Evolutionary conservation across 139 green algal genomes (phyloP).

Genomic region (Micractinium sp.): DNA sequence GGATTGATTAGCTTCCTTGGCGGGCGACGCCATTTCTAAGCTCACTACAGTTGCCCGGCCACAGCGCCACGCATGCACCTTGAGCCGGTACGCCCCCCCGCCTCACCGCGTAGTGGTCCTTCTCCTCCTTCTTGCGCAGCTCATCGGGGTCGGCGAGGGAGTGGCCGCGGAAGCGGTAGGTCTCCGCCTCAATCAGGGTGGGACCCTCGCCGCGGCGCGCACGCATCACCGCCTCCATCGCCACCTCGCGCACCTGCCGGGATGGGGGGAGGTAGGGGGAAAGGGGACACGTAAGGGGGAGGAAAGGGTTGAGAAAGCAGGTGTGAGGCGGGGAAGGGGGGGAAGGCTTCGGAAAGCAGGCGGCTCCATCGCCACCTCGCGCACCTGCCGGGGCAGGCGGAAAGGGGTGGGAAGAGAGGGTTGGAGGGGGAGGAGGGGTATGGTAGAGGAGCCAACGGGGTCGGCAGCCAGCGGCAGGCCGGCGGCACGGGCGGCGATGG

Average conservation of each 20-base stretch:
- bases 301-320: neutral
- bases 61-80: neutral
- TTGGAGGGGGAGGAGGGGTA: neutral
- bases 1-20: too few relatives aligned
- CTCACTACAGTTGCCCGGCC: too few relatives aligned
- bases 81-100: too few relatives aligned
- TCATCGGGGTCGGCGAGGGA: slow-evolving; percentile 98
- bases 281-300: neutral
- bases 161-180: slow-evolving; percentile 97
- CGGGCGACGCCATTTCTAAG: too few relatives aligned
- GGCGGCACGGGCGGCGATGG: too few relatives aligned
- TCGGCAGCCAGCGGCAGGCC: too few relatives aligned
- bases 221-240: slow-evolving; percentile 87
- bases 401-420: too few relatives aligned
- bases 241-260: slow-evolving; percentile 80
- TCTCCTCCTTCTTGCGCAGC: slow-evolving; percentile 92
- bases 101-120: slow-evolving; percentile 79
- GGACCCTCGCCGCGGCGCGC: slow-evolving; percentile 92
- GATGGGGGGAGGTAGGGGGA: neutral
- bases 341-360: too few relatives aligned
- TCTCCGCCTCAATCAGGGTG: slow-evolving; percentile 97
- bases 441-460: too few relatives aligned
- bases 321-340: too few relatives aligned
- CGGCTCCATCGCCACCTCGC: slow-evolving; percentile 86
- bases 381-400: slow-evolving; percentile 56